Conservation (phyloP, 2,329 filamentous ascomycete genomes). For the Venturia pyrina region DNA sequence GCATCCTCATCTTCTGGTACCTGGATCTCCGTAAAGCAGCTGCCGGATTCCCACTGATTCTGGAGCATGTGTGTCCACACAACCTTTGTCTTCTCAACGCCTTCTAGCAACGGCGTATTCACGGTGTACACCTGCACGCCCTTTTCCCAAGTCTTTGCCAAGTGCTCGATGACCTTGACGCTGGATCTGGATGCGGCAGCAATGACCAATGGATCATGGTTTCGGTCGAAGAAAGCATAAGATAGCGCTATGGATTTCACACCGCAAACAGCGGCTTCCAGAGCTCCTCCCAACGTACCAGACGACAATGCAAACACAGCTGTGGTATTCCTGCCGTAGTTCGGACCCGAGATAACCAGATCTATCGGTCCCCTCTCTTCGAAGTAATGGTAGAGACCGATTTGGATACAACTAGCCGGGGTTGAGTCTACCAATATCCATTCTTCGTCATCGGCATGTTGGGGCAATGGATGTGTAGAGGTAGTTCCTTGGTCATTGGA, state of each 20-base stretch:
- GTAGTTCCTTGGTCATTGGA: slow-evolving; percentile 27
- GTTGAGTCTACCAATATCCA: slow-evolving; percentile 42
- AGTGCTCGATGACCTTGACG: slow-evolving; percentile 67
- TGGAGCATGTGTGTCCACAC: slow-evolving; percentile 81
- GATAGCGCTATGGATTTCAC: slow-evolving; percentile 64
- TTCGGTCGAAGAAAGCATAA: slow-evolving; percentile 80
- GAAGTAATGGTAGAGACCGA: slow-evolving; percentile 39
- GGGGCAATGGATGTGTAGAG: slow-evolving; percentile 23
- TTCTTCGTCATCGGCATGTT: slow-evolving; percentile 23
- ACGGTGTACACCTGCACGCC: slow-evolving; percentile 78
- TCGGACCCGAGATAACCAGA: slow-evolving; percentile 39
- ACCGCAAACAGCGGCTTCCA: slow-evolving; percentile 39
- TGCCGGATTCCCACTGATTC: slow-evolving; percentile 82
- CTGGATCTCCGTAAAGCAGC: slow-evolving; percentile 67
- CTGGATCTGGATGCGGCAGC: slow-evolving; percentile 64
- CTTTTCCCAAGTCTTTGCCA: slow-evolving; percentile 53
- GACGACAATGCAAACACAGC: slow-evolving; percentile 39
- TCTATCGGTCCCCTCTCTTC: slow-evolving; percentile 33
- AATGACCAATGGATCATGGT: slow-evolving; percentile 76
- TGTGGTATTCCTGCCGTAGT: slow-evolving; percentile 41
- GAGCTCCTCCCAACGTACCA: slow-evolving; percentile 40
- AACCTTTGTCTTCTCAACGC: slow-evolving; percentile 60
- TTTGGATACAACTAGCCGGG: slow-evolving; percentile 39
- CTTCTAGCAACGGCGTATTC: slow-evolving; percentile 77
- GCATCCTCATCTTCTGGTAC: slow-evolving; percentile 52